Evolutionary conservation across 495 filamentous ascomycete species (phyloP), one percentile per base, ranked within the genome.

Genomic region (Venustampulla echinocandica): DNA sequence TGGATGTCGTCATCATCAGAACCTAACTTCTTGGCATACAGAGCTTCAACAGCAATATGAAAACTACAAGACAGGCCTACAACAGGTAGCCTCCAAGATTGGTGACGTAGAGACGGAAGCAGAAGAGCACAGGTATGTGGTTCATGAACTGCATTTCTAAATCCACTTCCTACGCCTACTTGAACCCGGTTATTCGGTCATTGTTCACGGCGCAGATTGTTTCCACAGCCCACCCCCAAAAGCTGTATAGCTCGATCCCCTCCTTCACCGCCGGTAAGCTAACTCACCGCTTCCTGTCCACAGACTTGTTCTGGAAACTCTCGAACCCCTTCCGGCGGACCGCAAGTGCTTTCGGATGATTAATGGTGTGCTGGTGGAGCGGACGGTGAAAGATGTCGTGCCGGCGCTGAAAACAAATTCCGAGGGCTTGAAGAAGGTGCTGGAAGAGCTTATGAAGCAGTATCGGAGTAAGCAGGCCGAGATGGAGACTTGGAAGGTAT

Each of bases 321-420:
- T 98, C 55, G 78, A 79, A 38, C 90, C 88, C 28, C 80, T 96
- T 18, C 72, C 85, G 19, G 69, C 73, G 48, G 85, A 93, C 46
- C 87, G 92, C 50, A 97, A 95, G 72, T 97, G 90, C 67, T 98
- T 97, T 67, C 90, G 92, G 55, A 85, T 98, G 83, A 90, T 98
- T 62, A 96, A 97, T 63, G 93, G 92, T 44, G 90, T 97, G 11
- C 65, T 98, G 43, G 85, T 92, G 49, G 93, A 98, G 69, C 76
- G 90, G 55, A 95, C 92, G 37, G 85, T 98, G 50, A 70, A 83
- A 63, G 90, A 97, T 64, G 86, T 97, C 28, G 71, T 94, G 30
- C 92, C 92, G 9, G 83, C 87, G 20, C 73, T 98, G 41, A 81
- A 85, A 66, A 95, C 87, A n/a, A 97, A 96, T 65, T 82, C 85